Percentiles rank a stretch among this genome's conserved stretches.
phyloP scores from a whole-genome alignment of 148 eudicot species.

The Nepenthes gracilis region DNA sequence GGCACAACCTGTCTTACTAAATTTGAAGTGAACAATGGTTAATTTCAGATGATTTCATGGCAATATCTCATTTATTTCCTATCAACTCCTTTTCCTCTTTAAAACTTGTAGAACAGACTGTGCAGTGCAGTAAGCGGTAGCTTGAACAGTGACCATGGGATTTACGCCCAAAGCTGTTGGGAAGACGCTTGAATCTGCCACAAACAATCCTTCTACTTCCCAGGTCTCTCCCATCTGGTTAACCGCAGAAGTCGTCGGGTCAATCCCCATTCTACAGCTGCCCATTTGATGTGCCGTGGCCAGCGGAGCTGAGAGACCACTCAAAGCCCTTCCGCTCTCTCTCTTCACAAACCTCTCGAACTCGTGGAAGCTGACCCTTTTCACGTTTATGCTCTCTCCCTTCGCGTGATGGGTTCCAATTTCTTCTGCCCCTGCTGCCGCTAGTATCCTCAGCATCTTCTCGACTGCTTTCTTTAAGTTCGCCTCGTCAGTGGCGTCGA shows the following conservation, averaged over 20 bases:
- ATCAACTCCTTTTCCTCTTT: background rate
- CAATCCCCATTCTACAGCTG: conserved; percentile 73
- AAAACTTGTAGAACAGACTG: conserved; percentile 6
- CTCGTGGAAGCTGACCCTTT: conserved; percentile 28
- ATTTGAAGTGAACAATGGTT: too few species aligned
- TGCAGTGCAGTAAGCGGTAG: conserved; percentile 68
- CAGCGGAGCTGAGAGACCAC: conserved; percentile 8
- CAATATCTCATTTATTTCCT: too few species aligned
- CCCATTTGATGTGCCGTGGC: conserved; percentile 85
- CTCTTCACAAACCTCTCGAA: conserved; percentile 47
- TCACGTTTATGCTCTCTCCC: conserved; percentile 44
- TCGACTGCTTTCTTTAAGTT: conserved; percentile 37
- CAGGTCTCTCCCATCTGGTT: conserved; percentile 79
- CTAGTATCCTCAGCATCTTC: conserved; percentile 42
- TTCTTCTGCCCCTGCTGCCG: conserved; percentile 81
- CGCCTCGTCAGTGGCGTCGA: conserved; percentile 24
- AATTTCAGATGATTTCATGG: too few species aligned
- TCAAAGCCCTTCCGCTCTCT: conserved; percentile 7
- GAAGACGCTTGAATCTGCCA: conserved; percentile 66
- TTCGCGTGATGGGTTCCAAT: conserved; percentile 63
- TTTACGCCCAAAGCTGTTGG: conserved; percentile 84
- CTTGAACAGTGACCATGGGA: conserved; percentile 82
- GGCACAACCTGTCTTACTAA: too few species aligned
- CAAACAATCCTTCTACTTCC: conserved; percentile 75
- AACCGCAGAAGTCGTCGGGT: conserved; percentile 46